Evolutionary conservation across 73 alveolate genomes (phyloP), one percentile per base, ranked within the genome.

Genomic region (Paramecium sonneborni): DNA sequence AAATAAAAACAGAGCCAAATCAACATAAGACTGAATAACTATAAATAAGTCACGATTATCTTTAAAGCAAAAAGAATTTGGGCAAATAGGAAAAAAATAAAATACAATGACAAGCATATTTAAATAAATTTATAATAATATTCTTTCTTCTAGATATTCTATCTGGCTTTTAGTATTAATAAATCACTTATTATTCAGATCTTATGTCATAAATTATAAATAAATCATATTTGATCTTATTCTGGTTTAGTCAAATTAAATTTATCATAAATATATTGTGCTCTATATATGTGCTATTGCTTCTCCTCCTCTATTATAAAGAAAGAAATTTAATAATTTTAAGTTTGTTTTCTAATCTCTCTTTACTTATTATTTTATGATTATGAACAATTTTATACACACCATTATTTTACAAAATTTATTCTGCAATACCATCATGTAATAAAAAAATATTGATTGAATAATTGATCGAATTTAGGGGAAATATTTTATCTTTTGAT

Each of bases 381-480:
- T 62, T 62, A 15, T 79, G 90, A 41, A 79, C 90, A 23, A 79
- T 5, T 14, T 39, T 39, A 43, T 79, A 79, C 32, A 20, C 76
- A 18, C 90, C 90, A 79, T 39, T 79, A 57, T 79, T 43, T 3
- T 23, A 79, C 24, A 0, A 38, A 12, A 15, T 79, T 39, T 39
- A 14, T 79, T 79, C 90, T 8, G 72, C 72, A 20, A 41, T 21
- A 79, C 41, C 90, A 12, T 79, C 90, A 18, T 74, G 90, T 10
- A 79, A 44, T 79, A 41, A 41, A 18, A 20, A 79, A 24, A 34
- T n/a, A 39, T 79, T 10, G 76, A 39, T 79, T n/a, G n/a, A 79
- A 79, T 8, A 79, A 79, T 23, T 74, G 76, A n/a, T 76, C 90
- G 18, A 79, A 79, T 10, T 38, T 41, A 74, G 23, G 21, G 69